Evolutionary conservation across 805 yeast species (phyloP).

Genomic region (Saturnispora sekii): DNA sequence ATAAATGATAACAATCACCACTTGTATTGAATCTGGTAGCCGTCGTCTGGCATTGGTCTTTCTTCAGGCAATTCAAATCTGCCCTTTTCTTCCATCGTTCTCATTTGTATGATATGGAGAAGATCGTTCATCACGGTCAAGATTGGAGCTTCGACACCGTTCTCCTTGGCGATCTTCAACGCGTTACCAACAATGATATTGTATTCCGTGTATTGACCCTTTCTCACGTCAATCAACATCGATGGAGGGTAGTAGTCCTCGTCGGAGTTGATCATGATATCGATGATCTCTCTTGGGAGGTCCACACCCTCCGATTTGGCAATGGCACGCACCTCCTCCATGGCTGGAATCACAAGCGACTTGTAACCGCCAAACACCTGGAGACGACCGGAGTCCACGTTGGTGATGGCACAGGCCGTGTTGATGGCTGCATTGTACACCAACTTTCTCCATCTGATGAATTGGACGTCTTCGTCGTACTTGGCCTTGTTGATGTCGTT

Average conservation of each 20-base stretch:
- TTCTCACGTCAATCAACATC: constrained; percentile 37
- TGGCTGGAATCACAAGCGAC: constrained; percentile 30
- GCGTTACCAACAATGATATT: constrained; percentile 36
- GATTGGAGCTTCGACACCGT: constrained; percentile 25
- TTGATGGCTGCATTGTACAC: constrained; percentile 40
- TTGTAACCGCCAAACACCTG: constrained; percentile 24
- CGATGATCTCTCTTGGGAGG: constrained; percentile 26
- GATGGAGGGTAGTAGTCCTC: constrained; percentile 34
- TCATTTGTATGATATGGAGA: constrained; percentile 24
- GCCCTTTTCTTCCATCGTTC: constrained; percentile 25
- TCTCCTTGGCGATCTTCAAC: constrained; percentile 23
- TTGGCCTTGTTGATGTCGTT: constrained; percentile 23
- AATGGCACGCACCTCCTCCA: constrained; percentile 34
- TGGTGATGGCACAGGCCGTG: constrained; percentile 34
- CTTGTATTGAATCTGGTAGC: constrained; percentile 13
- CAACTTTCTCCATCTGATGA: constrained; percentile 37
- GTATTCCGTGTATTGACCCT: constrained; percentile 34
- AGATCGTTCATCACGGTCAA: constrained; percentile 21
- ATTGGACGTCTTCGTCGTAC: constrained; percentile 30
- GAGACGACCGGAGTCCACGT: constrained; percentile 31
- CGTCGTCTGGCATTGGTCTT: constrained; percentile 22
- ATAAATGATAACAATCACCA: not conserved
- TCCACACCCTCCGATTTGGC: constrained; percentile 40
- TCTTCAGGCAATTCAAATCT: constrained; percentile 23
- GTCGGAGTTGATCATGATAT: constrained; percentile 32